Base-by-base conservation (phyloP, 1,284 basidiomycete species). In the Cryptococcus maquisensis region DNA sequence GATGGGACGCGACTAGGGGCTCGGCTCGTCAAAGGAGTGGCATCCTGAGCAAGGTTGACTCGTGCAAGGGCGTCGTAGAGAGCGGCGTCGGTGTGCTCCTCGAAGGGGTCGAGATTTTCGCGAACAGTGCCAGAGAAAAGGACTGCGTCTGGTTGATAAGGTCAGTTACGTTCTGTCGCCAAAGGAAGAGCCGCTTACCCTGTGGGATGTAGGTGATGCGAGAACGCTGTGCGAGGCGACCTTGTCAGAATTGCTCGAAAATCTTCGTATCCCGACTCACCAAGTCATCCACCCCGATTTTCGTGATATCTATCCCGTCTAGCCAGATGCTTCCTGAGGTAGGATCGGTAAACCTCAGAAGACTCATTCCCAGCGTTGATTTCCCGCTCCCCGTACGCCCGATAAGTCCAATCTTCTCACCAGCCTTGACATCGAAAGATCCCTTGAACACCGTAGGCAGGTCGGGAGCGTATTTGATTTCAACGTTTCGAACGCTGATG, bases 331-430 rank as follows among this genome's bases (percentile, higher is more conserved):
- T 82, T 0, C 94, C 94, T 10, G 78, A 77, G 1, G 82, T 79
- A 0, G 92, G 91, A 66, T 98, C 93, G 7, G 87, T 86, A 66
- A 97, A 96, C 57, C 93, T 84, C 60, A 98, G 74, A 23, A 97
- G 78, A 58, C 85, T 86, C 84, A 89, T 90, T 0, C 89, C 90
- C 32, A 95, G 76, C 0, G 90, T 92, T 23, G 59, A 67, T 59
- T 78, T 78, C 15, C 76, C 76, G 8, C 62, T 65, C 3, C 77
- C 76, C 0, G 77, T 78, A 3, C 77, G 59, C 0, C 77, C 77
- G 24, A 77, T 73, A 47, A 78, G 61, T 20, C 86, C 88, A 61
- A 91, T 82, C 71, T 89, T 89, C 74, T 93, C 90, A 12, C 83
- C 79, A 0, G 87, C 82, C 43, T 80, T 80, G 41, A 91, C 80